A percentile compares a stretch with the other conserved stretches of the same genome.
These are phyloP conservation scores for Avena eriantha DNA, from an alignment of 176 grass and related monocot species.

Conservation along the genomic window DNA sequence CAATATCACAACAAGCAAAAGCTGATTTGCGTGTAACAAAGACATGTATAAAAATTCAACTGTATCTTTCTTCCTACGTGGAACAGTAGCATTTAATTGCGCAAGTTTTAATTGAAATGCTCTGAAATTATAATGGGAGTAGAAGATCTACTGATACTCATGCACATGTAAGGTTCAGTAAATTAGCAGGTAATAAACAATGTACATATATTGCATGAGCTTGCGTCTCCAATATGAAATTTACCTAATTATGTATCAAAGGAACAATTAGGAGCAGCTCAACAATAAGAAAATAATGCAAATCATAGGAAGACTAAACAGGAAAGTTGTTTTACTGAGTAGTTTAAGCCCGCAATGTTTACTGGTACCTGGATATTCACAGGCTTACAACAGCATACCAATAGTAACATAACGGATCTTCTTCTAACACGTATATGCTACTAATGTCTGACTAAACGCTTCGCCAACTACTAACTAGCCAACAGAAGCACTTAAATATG, in stretches of 20 bases:
- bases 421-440: too few species aligned
- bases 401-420: too few species aligned
- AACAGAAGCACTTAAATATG: too few species aligned
- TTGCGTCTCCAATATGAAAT: neutral
- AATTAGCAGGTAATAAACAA: slow-evolving; percentile 4
- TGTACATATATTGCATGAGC: neutral
- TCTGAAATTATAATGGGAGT: slow-evolving; percentile 16
- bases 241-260: slow-evolving; percentile 3
- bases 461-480: too few species aligned
- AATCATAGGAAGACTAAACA: neutral
- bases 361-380: too few species aligned
- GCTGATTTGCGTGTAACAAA: neutral
- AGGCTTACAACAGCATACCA: too few species aligned
- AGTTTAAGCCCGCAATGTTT: too few species aligned
- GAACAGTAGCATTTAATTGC: slow-evolving; percentile 25
- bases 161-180: slow-evolving; percentile 29
- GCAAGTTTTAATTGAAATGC: too few species aligned
- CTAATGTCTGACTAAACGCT: too few species aligned
- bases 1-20: neutral
- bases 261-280: neutral
- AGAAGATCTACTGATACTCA: neutral
- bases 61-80: neutral
- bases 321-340: too few species aligned
- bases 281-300: neutral
- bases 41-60: neutral